Evolutionary conservation across 306 rosid genomes (phyloP).

Genomic region (Glycine tomentella): DNA sequence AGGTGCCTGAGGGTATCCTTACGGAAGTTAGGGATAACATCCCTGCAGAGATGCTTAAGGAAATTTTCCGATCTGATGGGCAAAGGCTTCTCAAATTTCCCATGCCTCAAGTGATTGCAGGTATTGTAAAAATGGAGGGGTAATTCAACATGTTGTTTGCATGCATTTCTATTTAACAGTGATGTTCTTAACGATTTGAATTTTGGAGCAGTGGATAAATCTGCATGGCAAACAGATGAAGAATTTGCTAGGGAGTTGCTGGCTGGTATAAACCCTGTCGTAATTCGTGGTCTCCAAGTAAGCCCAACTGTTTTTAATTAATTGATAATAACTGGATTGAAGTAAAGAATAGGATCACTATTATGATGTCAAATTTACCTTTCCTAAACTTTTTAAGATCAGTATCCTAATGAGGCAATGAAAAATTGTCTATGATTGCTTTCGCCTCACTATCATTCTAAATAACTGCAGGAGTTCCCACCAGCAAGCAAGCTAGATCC

Average conservation of each 20-base stretch:
- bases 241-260: slow-evolving; percentile 92
- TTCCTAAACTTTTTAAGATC: too few relatives aligned
- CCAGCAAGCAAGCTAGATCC: slow-evolving; percentile 79
- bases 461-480: slow-evolving; percentile 73
- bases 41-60: slow-evolving; percentile 71
- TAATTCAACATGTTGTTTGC: slow-evolving; percentile 40
- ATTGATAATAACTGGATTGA: not conserved
- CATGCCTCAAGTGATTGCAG: slow-evolving; percentile 76
- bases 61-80: slow-evolving; percentile 75
- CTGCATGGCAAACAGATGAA: slow-evolving; percentile 84
- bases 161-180: not conserved
- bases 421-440: not conserved
- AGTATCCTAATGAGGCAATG: too few relatives aligned
- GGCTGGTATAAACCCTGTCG: slow-evolving; percentile 81
- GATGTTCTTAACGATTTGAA: slow-evolving; percentile 24
- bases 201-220: slow-evolving; percentile 62
- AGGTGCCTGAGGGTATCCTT: slow-evolving; percentile 59
- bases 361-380: too few relatives aligned
- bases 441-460: slow-evolving; percentile 12
- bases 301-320: slow-evolving; percentile 30
- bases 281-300: slow-evolving; percentile 70
- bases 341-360: not conserved
- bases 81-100: slow-evolving; percentile 72
- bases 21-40: slow-evolving; percentile 56
- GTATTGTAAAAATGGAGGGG: slow-evolving; percentile 46